Percentiles rank a stretch among this genome's conserved stretches.
These are phyloP conservation scores for Pezizomycotina sp. DNA, from an alignment of 2,329 filamentous ascomycete genomes.

Conservation along the genomic window DNA sequence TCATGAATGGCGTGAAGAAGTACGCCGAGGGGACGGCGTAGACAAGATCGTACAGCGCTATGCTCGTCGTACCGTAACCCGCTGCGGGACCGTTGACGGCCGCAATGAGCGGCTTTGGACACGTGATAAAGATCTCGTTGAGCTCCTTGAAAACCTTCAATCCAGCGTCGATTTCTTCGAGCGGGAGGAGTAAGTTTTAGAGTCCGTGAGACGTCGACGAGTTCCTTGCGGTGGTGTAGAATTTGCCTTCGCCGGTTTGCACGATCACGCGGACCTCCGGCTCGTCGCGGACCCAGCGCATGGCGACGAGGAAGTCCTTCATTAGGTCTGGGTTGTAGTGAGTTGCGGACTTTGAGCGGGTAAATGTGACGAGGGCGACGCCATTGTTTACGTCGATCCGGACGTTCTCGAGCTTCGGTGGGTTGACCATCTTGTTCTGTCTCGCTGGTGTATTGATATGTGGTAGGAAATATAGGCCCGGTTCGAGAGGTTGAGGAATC, in stretches of 20 bases:
- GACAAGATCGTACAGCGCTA: slow-evolving; percentile 23
- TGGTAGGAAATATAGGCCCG: no score
- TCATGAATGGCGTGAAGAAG: slow-evolving; percentile 25
- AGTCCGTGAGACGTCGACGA: slow-evolving; percentile 13
- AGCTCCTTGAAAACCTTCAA: slow-evolving; percentile 21
- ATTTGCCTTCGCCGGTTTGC: slow-evolving; percentile 21
- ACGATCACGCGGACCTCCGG: slow-evolving; percentile 20
- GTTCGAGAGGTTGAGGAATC: no score
- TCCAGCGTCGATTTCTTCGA: no score
- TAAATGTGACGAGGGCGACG: slow-evolving; percentile 22
- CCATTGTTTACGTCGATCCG: no score
- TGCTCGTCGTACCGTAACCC: slow-evolving; percentile 22
- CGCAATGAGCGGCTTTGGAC: slow-evolving; percentile 23
- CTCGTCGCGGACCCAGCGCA: slow-evolving; percentile 20
- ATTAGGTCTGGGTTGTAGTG: slow-evolving; percentile 20
- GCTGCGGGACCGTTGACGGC: slow-evolving; percentile 24
- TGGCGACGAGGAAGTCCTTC: slow-evolving; percentile 16
- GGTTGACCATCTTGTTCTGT: no score
- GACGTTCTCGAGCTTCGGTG: no score
- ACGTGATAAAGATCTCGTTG: slow-evolving; percentile 20
- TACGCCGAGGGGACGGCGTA: slow-evolving; percentile 23
- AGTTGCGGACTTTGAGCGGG: slow-evolving; percentile 22
- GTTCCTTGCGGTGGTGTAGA: slow-evolving; percentile 24
- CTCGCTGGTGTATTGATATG: no score
- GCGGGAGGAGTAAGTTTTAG: slow-evolving; percentile 17